Conservation (phyloP, 179 eudicot species). For the Gypsophila paniculata region DNA sequence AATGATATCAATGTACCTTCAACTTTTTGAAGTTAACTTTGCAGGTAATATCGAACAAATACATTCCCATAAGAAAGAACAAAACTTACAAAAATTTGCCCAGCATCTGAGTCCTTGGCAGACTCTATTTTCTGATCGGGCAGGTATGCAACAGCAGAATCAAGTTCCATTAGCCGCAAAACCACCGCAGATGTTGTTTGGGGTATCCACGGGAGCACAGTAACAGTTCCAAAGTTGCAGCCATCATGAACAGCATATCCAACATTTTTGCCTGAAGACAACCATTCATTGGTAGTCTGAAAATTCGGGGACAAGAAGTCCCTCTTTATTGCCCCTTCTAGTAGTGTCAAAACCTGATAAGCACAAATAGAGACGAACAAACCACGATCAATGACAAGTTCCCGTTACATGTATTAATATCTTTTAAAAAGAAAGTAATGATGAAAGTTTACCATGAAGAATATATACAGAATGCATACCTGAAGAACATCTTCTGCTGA, state of each 20-base stretch:
- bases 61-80: not conserved
- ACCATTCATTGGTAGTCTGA: slow-evolving; percentile 54
- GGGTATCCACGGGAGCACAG: slow-evolving; percentile 89
- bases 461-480: slow-evolving; percentile 29
- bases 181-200: slow-evolving; percentile 76
- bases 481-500: slow-evolving; percentile 70
- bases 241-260: slow-evolving; percentile 29
- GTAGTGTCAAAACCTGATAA: slow-evolving; percentile 55
- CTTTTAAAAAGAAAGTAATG: not conserved
- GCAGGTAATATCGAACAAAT: not conserved
- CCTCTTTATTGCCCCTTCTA: slow-evolving; percentile 62
- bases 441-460: not conserved
- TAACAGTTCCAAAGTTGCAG: slow-evolving; percentile 32
- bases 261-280: slow-evolving; percentile 38
- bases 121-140: slow-evolving; percentile 46
- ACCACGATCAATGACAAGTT: not conserved
- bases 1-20: too few species aligned
- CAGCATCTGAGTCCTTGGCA: slow-evolving; percentile 42
- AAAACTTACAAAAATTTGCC: slow-evolving; percentile 49
- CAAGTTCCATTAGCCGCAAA: slow-evolving; percentile 82
- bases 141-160: slow-evolving; percentile 57
- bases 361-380: not conserved
- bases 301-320: slow-evolving; percentile 58
- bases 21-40: not conserved
- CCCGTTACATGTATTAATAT: not conserved